A percentile compares a stretch with the other conserved stretches of the same genome.
phyloP scores from a whole-genome alignment of 1,139 yeast genomes.

The Protomyces macrosporus region DNA sequence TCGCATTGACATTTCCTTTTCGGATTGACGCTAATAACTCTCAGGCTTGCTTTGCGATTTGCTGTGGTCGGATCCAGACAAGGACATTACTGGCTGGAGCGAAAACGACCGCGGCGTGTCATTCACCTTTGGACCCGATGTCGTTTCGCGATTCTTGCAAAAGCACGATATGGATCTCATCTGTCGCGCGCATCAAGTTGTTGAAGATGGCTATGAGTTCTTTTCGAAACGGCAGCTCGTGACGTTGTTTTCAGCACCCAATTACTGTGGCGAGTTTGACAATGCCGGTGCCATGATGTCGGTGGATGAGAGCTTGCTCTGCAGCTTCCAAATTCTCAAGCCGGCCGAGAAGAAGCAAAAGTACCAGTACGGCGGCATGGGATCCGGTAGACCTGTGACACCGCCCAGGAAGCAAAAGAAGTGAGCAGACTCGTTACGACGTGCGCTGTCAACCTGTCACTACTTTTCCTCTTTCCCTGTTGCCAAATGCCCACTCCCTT shows the following conservation, averaged over 20 bases:
- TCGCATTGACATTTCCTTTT: not conserved
- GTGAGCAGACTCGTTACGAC: not conserved
- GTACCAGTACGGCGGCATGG: slow-evolving; percentile 52
- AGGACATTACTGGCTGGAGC: slow-evolving; percentile 96
- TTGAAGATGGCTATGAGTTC: slow-evolving; percentile 97
- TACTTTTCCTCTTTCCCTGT: not conserved
- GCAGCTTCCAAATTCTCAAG: slow-evolving; percentile 95
- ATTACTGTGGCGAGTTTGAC: slow-evolving; percentile 97
- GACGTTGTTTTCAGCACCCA: slow-evolving; percentile 91
- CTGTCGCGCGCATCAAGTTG: slow-evolving; percentile 98
- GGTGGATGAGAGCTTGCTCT: slow-evolving; percentile 88
- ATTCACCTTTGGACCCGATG: slow-evolving; percentile 96
- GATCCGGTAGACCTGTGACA: slow-evolving; percentile 46
- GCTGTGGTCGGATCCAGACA: slow-evolving; percentile 97
- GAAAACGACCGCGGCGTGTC: slow-evolving; percentile 98
- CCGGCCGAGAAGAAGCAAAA: slow-evolving; percentile 94
- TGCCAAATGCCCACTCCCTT: not conserved
- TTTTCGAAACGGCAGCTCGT: slow-evolving; percentile 93
- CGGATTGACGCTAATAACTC: slow-evolving; percentile 44
- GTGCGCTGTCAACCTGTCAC: too few relatives aligned
- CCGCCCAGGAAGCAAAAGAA: slow-evolving; percentile 66
- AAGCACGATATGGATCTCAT: slow-evolving; percentile 96
- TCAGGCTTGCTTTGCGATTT: slow-evolving; percentile 77
- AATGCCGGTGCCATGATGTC: slow-evolving; percentile 99
- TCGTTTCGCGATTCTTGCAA: slow-evolving; percentile 85